phyloP scores from a whole-genome alignment of 139 green algal species.

The Chlamydomonas incerta region DNA sequence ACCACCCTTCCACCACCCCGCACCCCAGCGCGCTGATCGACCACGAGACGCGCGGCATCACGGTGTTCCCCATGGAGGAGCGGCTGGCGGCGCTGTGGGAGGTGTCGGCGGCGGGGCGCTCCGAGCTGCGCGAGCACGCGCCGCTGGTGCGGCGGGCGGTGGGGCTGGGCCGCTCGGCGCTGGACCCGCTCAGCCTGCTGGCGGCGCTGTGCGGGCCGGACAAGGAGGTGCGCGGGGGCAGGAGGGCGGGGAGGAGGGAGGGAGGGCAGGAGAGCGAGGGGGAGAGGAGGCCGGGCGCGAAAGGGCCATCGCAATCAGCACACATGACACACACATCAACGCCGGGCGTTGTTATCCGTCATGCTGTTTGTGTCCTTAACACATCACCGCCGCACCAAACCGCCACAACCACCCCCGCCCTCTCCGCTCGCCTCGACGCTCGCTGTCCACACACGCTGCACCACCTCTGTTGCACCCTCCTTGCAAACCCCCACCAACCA shows the following conservation, averaged over 20 bases:
- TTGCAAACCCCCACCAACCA: no score
- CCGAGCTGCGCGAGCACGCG: conserved; percentile 72
- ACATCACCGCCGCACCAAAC: no score
- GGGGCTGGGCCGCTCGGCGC: conserved; percentile 78
- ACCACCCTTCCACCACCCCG: neutral
- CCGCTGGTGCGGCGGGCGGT: conserved; percentile 85
- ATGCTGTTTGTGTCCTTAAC: no score
- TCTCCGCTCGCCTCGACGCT: no score
- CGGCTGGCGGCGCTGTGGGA: conserved; percentile 84
- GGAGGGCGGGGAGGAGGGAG: neutral
- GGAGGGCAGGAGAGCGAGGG: neutral
- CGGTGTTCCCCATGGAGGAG: conserved; percentile 77
- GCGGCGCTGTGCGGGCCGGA: conserved; percentile 76
- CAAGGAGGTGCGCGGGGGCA: conserved; percentile 61
- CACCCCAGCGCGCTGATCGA: conserved; percentile 45
- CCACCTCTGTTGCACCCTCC: no score
- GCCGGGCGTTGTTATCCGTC: no score
- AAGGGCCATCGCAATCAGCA: no score
- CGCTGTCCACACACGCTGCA: no score
- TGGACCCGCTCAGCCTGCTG: conserved; percentile 90
- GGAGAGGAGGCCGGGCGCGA: no score
- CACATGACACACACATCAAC: no score
- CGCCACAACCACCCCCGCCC: no score
- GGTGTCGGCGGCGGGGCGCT: conserved; percentile 67
- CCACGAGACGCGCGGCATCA: conserved; percentile 69